These are phyloP conservation scores for Acorus calamus DNA, from an alignment of 106 monocot species.

Conservation along the genomic window DNA sequence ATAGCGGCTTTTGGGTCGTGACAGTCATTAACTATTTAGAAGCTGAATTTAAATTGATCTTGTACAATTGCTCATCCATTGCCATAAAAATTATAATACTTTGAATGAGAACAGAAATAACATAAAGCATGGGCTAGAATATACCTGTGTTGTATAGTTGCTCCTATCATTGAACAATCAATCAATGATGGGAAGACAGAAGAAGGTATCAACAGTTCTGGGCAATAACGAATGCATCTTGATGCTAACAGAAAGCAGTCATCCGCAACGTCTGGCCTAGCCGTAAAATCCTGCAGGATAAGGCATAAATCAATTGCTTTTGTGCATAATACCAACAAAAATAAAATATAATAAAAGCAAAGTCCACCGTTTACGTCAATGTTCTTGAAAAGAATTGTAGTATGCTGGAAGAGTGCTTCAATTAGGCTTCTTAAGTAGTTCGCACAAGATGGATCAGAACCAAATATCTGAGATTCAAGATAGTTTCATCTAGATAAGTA, in stretches of 20 bases:
- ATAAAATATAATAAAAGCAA: neutral
- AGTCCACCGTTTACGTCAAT: conserved; percentile 45
- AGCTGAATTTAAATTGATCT: too few species aligned
- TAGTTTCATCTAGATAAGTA: conserved; percentile 5
- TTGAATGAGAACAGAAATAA: too few species aligned
- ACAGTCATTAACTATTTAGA: too few species aligned
- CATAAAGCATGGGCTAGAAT: neutral
- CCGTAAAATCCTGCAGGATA: conserved; percentile 72
- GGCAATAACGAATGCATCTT: conserved; percentile 94
- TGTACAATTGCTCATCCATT: too few species aligned
- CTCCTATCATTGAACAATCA: conserved; percentile 76
- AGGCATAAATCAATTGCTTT: neutral
- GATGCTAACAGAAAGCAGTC: conserved; percentile 95
- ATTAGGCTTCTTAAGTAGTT: conserved; percentile 69
- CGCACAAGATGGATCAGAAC: conserved; percentile 81
- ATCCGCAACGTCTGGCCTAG: conserved; percentile 89
- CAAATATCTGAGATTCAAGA: conserved; percentile 62
- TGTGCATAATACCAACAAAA: too few species aligned
- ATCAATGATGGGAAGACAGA: conserved; percentile 57
- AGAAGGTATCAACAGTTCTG: conserved; percentile 73
- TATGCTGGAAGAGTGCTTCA: conserved; percentile 71
- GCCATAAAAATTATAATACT: too few species aligned
- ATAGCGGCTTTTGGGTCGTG: too few species aligned
- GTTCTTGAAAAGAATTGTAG: conserved; percentile 62
- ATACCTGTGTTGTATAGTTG: conserved; percentile 82